These are phyloP conservation scores for Ogataea allantospora DNA, from an alignment of 805 yeast genomes.

Conservation along the genomic window DNA sequence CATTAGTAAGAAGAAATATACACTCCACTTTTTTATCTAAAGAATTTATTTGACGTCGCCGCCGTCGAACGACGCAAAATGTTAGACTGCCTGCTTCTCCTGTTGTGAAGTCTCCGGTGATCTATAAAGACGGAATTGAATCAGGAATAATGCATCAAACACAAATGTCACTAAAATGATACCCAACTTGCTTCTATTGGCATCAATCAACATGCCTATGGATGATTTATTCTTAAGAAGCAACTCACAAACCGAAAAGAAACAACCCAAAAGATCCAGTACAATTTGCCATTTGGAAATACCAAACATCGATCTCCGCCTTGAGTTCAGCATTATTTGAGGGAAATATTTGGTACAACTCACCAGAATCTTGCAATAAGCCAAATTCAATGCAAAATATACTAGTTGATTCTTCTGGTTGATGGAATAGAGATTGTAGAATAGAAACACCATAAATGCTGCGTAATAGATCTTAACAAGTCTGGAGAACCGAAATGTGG, in stretches of 20 bases:
- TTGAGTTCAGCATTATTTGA: slow-evolving; percentile 42
- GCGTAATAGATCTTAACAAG: slow-evolving; percentile 21
- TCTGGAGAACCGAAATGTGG: slow-evolving; percentile 25
- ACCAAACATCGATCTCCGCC: slow-evolving; percentile 45
- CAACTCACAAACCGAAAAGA: slow-evolving; percentile 40
- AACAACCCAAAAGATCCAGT: slow-evolving; percentile 44
- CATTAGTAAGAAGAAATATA: slow-evolving; percentile 35
- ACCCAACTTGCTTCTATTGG: slow-evolving; percentile 46
- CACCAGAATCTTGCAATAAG: slow-evolving; percentile 43
- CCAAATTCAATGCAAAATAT: slow-evolving; percentile 40
- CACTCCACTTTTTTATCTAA: slow-evolving; percentile 51
- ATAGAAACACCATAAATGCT: slow-evolving; percentile 13
- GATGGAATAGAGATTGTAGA: slow-evolving; percentile 14
- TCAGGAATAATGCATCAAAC: slow-evolving; percentile 30
- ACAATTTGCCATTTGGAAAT: slow-evolving; percentile 40
- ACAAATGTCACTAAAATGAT: slow-evolving; percentile 37
- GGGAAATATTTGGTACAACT: slow-evolving; percentile 51
- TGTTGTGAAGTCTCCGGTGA: background rate
- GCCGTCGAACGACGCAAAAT: slow-evolving; percentile 45
- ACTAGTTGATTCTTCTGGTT: slow-evolving; percentile 26
- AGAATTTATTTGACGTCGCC: slow-evolving; percentile 50
- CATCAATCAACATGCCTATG: slow-evolving; percentile 26
- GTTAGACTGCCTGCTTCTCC: background rate
- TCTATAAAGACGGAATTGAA: slow-evolving; percentile 27
- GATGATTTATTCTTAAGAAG: slow-evolving; percentile 35